Conservation (phyloP, 352 stramenopile genomes). For the Poterioochromonas sp. region DNA sequence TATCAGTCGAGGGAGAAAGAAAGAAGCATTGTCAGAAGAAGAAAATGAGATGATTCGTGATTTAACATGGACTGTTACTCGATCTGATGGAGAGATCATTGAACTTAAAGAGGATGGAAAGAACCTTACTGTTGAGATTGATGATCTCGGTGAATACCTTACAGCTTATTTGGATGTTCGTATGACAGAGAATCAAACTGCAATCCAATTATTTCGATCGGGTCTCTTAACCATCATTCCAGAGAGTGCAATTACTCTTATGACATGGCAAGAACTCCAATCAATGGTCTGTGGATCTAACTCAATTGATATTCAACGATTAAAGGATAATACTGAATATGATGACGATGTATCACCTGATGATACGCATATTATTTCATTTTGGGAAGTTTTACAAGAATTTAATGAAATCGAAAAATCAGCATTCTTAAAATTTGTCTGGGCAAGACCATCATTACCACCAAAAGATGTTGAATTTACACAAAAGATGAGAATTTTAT, state of each 20-base stretch:
- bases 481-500: slow-evolving; percentile 69
- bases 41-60: slow-evolving; percentile 5
- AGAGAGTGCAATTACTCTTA: slow-evolving; percentile 60
- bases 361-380: slow-evolving; percentile 66
- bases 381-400: slow-evolving; percentile 72
- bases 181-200: slow-evolving; percentile 35
- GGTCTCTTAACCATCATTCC: slow-evolving; percentile 71
- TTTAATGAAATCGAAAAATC: slow-evolving; percentile 75
- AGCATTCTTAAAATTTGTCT: slow-evolving; percentile 79
- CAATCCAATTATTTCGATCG: slow-evolving; percentile 52
- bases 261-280: slow-evolving; percentile 45
- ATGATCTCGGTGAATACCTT: slow-evolving; percentile 38
- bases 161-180: slow-evolving; percentile 35
- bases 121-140: slow-evolving; percentile 33
- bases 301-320: slow-evolving; percentile 42
- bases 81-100: slow-evolving; percentile 24
- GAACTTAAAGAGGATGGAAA: slow-evolving; percentile 37
- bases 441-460: slow-evolving; percentile 66
- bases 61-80: slow-evolving; percentile 38
- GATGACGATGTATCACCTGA: slow-evolving; percentile 73
- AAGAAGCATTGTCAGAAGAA: background rate
- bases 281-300: slow-evolving; percentile 41
- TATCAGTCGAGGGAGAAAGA: background rate
- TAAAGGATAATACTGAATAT: slow-evolving; percentile 53
- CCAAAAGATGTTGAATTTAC: slow-evolving; percentile 61